Evolutionary conservation across 2,329 filamentous ascomycete genomes (phyloP).

Genomic region (Calycina herbarum): DNA sequence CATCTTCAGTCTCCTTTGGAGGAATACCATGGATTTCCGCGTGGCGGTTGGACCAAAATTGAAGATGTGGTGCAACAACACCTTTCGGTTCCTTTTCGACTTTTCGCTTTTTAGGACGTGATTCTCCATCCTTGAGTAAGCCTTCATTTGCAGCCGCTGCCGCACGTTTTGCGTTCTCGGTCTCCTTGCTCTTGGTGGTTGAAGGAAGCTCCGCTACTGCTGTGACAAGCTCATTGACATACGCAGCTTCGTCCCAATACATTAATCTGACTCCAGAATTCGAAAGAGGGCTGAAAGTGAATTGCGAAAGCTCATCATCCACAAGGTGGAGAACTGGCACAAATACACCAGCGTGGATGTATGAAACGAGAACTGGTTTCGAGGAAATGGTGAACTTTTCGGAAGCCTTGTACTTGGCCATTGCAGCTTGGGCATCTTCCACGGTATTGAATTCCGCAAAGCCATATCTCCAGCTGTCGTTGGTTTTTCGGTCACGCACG

Average conservation of each 20-base stretch:
- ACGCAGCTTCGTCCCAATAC: constrained; percentile 76
- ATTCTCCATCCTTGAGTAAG: constrained; percentile 38
- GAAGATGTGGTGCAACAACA: constrained; percentile 63
- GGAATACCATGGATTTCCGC: constrained; percentile 62
- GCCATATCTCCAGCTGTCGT: constrained; percentile 77
- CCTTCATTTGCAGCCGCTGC: constrained; percentile 40
- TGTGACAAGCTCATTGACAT: constrained; percentile 64
- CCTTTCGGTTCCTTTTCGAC: constrained; percentile 51
- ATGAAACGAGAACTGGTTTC: constrained; percentile 68
- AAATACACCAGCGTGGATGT: constrained; percentile 84
- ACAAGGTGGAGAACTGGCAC: constrained; percentile 66
- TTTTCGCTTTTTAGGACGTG: constrained; percentile 55
- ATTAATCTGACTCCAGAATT: constrained; percentile 68
- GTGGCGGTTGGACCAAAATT: constrained; percentile 71
- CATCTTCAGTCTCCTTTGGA: constrained; percentile 41
- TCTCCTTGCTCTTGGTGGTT: constrained; percentile 30
- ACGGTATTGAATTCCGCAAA: constrained; percentile 81
- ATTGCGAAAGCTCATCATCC: constrained; percentile 55
- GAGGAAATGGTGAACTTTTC: constrained; percentile 78
- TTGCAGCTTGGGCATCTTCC: constrained; percentile 72
- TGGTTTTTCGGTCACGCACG: constrained; percentile 68
- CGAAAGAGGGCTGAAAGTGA: constrained; percentile 69
- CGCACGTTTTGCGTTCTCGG: constrained; percentile 39
- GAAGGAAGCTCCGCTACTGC: constrained; percentile 50
- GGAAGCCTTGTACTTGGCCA: constrained; percentile 69